Conservation (phyloP, 176 grass and related monocot genomes). For the Calamus simplicifolius region DNA sequence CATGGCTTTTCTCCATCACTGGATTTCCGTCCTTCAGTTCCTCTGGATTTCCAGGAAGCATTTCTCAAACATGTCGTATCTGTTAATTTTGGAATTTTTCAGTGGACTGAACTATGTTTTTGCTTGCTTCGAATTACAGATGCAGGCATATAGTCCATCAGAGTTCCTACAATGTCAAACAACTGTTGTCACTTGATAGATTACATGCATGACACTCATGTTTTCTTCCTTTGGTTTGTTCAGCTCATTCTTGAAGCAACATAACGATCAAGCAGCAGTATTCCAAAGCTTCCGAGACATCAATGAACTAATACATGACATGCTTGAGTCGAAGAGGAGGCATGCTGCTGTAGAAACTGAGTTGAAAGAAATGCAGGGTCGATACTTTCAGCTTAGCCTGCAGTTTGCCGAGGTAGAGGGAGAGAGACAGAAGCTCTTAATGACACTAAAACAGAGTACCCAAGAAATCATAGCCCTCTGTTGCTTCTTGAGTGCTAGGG, state of each 20-base stretch:
- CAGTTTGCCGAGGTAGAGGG: slow-evolving; percentile 90
- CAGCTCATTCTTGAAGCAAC: slow-evolving; percentile 94
- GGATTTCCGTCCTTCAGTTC: not conserved
- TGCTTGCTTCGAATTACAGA: too few relatives aligned
- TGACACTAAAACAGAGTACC: slow-evolving; percentile 55
- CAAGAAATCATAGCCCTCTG: slow-evolving; percentile 28
- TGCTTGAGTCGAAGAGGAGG: slow-evolving; percentile 68
- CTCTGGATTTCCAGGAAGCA: too few relatives aligned
- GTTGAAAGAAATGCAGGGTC: slow-evolving; percentile 78
- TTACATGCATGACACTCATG: not conserved
- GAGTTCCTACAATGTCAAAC: too few relatives aligned
- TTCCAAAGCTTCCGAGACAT: slow-evolving; percentile 96
- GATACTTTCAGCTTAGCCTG: slow-evolving; percentile 87
- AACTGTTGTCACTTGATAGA: too few relatives aligned
- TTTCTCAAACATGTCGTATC: too few relatives aligned
- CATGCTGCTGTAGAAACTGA: slow-evolving; percentile 54
- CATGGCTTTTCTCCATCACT: not conserved
- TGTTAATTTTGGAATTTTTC: too few relatives aligned
- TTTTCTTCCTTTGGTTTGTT: slow-evolving; percentile 3
- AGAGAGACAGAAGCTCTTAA: slow-evolving; percentile 73
- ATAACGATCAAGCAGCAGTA: slow-evolving; percentile 64
- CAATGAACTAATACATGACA: slow-evolving; percentile 95
- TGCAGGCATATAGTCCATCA: too few relatives aligned
- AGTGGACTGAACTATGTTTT: not conserved
- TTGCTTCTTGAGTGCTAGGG: not conserved